Evolutionary conservation across 2,329 filamentous ascomycete species (phyloP).

Genomic region (Talaromyces sp.): DNA sequence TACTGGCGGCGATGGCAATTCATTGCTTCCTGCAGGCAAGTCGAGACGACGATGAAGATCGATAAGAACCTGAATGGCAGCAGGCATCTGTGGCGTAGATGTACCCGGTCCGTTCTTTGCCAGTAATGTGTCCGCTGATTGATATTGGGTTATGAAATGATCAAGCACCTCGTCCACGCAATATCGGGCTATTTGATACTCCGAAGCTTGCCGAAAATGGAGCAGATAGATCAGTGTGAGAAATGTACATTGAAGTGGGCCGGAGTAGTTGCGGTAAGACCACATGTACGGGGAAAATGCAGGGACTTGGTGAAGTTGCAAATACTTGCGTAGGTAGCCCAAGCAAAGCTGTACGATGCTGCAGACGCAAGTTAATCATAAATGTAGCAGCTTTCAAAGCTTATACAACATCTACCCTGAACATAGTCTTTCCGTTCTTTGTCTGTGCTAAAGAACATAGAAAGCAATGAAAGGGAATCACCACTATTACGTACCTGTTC

Average conservation of each 20-base stretch:
- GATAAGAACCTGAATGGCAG: neutral
- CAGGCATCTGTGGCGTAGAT: neutral
- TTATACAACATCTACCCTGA: no score
- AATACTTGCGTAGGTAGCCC: neutral
- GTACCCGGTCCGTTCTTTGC: neutral
- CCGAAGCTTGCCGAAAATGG: neutral
- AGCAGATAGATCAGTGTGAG: neutral
- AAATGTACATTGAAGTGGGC: neutral
- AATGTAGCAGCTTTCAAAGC: no score
- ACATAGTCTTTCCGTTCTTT: no score
- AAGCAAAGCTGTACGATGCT: neutral
- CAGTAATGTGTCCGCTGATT: neutral
- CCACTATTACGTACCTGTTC: neutral
- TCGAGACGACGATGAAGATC: neutral
- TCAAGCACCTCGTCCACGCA: neutral
- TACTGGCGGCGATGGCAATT: neutral
- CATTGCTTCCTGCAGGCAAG: neutral
- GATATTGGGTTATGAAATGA: neutral
- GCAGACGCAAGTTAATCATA: neutral
- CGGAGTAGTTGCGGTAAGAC: neutral
- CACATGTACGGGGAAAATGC: neutral
- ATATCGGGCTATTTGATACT: neutral
- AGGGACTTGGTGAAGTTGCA: neutral
- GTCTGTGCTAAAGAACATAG: no score
- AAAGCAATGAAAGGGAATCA: no score